These are phyloP conservation scores for Tinospora cordifolia DNA, from an alignment of 164 flowering plant species.

Conservation along the genomic window DNA sequence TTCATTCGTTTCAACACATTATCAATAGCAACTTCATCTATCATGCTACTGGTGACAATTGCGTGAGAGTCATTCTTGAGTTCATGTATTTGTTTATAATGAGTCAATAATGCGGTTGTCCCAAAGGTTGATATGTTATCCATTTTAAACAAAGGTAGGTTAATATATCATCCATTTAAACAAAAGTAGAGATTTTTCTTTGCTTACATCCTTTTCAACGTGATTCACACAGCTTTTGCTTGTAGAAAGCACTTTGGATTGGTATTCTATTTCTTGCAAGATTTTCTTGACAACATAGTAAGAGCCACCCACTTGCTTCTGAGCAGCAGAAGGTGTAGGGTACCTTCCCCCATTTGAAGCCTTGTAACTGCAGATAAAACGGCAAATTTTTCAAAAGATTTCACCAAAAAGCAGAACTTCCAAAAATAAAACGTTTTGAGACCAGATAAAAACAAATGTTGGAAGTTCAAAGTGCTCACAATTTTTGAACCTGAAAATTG, in stretches of 20 bases:
- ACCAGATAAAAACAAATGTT: too few species aligned
- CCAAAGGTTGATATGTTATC: conserved; percentile 13
- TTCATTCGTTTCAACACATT: conserved; percentile 17
- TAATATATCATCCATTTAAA: too few species aligned
- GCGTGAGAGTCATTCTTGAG: conserved; percentile 2
- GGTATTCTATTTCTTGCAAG: conserved; percentile 48
- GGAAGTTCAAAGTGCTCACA: too few species aligned
- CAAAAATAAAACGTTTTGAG: background rate
- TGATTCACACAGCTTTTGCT: background rate
- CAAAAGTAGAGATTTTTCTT: conserved; percentile 11
- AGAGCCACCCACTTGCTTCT: conserved; percentile 52
- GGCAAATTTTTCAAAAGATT: background rate
- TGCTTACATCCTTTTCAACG: conserved; percentile 9
- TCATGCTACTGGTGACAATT: background rate
- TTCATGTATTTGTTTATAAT: conserved; percentile 5
- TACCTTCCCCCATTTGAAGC: conserved; percentile 47
- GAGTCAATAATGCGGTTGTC: conserved; percentile 7
- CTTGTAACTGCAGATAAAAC: conserved; percentile 41
- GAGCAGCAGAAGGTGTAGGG: conserved; percentile 29
- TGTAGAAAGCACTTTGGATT: conserved; percentile 17
- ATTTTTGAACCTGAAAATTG: too few species aligned
- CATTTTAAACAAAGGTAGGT: conserved; percentile 9
- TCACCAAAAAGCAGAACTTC: background rate
- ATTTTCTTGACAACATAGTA: conserved; percentile 40
- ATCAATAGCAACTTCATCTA: conserved; percentile 11